Base-by-base conservation (phyloP, 371 early-diverging fungal genomes). In the Paraphysoderma sedebokerense region DNA sequence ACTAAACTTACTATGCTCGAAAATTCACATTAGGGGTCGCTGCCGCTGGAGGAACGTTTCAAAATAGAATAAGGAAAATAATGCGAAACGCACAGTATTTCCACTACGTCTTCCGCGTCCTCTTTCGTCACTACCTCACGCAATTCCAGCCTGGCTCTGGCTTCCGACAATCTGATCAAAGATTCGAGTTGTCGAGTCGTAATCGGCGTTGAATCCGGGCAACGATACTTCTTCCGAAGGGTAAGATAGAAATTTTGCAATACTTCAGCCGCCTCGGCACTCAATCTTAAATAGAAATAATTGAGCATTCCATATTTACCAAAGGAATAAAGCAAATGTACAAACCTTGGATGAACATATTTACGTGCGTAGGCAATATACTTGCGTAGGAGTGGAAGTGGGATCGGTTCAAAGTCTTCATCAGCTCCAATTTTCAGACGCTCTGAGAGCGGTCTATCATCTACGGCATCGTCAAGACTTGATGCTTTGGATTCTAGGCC, bases 281-380 rank as follows among this genome's bases (percentile, higher is more conserved):
- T 67, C 33, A 80, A 52, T 57, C n/a, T 38, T 37, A 9, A 5
- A 17, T 6, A 13, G 2, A 5, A 31, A 8, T 17, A 1, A 32
- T 20, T 17, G 44, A 38, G n/a, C 6, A 15, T 7, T 33, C 2
- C 28, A 49, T 19, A n/a, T 31, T 35, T 31, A 9, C 29, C n/a
- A n/a, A n/a, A n/a, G n/a, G n/a, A n/a, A n/a, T n/a, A n/a, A n/a
- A 20, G 23, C 9, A 3, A 5, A 12, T 27, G 19, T 33, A 36
- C 48, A 13, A 22, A 63, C 44, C 55, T 50, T 24, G 89, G 90
- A 17, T 77, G 74, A 19, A 83, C 76, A 48, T 81, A 78, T 48
- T 71, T 76, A 37, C 80, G 72, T 15, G 85, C 82, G 48, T 84
- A 84, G 0, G 85, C 78, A 32, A 84, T 79, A 52, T 82, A 84